Evolutionary conservation across 1,139 yeast genomes (phyloP).

Genomic region (Kurtzmaniella quercitrusa): DNA sequence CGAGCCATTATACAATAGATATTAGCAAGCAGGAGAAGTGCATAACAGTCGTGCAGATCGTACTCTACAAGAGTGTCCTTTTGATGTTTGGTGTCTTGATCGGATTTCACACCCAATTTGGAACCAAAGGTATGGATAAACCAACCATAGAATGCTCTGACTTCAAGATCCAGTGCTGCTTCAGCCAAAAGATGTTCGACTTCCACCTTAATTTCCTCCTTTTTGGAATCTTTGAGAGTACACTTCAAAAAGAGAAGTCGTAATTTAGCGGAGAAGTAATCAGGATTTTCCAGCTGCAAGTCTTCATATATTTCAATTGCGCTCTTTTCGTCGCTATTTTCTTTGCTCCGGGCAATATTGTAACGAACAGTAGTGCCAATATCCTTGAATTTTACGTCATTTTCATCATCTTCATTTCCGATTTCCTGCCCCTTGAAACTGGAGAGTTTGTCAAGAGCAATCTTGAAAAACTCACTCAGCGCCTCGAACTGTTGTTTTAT

Average conservation of each 20-base stretch:
- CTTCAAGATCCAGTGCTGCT: conserved; percentile 65
- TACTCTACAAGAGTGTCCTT: conserved; percentile 77
- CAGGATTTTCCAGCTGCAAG: conserved; percentile 58
- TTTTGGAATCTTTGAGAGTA: conserved; percentile 21
- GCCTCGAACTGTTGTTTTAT: conserved; percentile 53
- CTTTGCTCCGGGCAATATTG: conserved; percentile 63
- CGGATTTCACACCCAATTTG: conserved; percentile 50
- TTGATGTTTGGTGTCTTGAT: conserved; percentile 72
- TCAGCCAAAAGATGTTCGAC: conserved; percentile 50
- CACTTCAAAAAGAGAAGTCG: conserved; percentile 58
- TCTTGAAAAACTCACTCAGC: conserved; percentile 39
- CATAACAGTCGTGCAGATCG: conserved; percentile 86
- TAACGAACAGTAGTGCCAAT: conserved; percentile 48
- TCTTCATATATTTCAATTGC: conserved; percentile 52
- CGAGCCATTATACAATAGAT: conserved; percentile 80
- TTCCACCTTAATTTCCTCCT: conserved; percentile 47
- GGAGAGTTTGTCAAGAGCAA: conserved; percentile 35
- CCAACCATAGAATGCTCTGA: conserved; percentile 93
- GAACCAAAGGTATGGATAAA: conserved; percentile 61
- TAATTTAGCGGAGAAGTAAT: conserved; percentile 72
- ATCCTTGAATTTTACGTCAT: conserved; percentile 23
- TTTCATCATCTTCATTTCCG: conserved; percentile 14
- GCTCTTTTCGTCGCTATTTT: conserved; percentile 38
- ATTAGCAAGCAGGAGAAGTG: conserved; percentile 86
- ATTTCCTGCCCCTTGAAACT: conserved; percentile 1